Conservation (phyloP, 148 eudicot genomes). For the Cornus suecica region DNA sequence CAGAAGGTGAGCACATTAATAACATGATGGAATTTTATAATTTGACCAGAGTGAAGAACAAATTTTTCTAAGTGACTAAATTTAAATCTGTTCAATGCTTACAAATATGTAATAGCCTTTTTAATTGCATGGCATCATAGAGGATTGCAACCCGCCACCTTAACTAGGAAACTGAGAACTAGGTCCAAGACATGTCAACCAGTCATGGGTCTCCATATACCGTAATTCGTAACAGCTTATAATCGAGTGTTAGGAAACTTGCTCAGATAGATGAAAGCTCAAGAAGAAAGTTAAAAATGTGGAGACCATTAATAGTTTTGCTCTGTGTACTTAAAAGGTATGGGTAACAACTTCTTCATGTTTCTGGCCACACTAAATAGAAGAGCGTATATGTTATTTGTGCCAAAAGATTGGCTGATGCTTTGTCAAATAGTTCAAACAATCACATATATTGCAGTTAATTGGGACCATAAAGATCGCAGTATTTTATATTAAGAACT, state of each 20-base stretch:
- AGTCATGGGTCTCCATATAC: background rate
- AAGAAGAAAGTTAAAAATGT: background rate
- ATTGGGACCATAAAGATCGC: background rate
- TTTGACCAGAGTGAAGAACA: background rate
- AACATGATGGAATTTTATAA: background rate
- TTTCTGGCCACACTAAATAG: background rate
- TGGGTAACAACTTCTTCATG: background rate
- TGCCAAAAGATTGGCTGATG: background rate
- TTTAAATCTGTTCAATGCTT: too few species aligned
- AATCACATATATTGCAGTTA: background rate
- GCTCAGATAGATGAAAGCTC: background rate
- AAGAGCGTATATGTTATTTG: background rate
- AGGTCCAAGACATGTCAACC: background rate
- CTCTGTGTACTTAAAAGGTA: background rate
- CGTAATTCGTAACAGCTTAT: background rate
- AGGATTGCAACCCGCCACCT: background rate
- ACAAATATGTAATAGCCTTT: background rate
- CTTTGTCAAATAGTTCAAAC: background rate
- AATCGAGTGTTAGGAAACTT: background rate
- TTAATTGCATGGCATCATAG: background rate
- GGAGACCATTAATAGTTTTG: background rate
- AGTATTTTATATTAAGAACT: background rate
- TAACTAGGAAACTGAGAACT: background rate
- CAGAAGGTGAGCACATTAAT: background rate
- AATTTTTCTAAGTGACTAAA: background rate